phyloP scores from a whole-genome alignment of 1,284 basidiomycete species.

The Coniferiporia weirii region DNA sequence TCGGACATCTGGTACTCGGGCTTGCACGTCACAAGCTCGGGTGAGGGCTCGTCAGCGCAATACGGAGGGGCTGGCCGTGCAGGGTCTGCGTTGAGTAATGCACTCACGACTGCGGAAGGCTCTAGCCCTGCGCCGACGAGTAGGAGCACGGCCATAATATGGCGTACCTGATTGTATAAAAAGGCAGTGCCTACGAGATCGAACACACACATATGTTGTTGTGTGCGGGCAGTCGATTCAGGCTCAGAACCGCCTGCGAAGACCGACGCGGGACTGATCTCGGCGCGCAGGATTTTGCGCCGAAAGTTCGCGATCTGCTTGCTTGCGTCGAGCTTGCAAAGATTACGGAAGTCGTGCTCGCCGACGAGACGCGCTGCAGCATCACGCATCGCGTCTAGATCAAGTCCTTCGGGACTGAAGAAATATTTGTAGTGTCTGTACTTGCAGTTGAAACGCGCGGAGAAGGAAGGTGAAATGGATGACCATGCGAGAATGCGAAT shows the following conservation, averaged over 20 bases:
- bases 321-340: slow-evolving; percentile 91
- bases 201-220: slow-evolving; percentile 57
- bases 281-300: slow-evolving; percentile 60
- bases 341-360: slow-evolving; percentile 93
- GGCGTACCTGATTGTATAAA: slow-evolving; percentile 95
- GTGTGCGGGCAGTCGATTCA: not conserved
- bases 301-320: slow-evolving; percentile 87
- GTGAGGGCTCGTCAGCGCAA: slow-evolving; percentile 31
- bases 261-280: slow-evolving; percentile 43
- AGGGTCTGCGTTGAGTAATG: slow-evolving; percentile 68
- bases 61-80: slow-evolving; percentile 28
- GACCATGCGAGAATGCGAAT: slow-evolving; percentile 97
- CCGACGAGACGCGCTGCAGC: slow-evolving; percentile 75
- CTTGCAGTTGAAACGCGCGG: slow-evolving; percentile 83
- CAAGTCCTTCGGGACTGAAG: slow-evolving; percentile 65
- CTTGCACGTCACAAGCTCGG: slow-evolving; percentile 60
- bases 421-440: slow-evolving; percentile 98
- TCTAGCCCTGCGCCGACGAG: slow-evolving; percentile 85
- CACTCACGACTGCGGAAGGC: slow-evolving; percentile 61
- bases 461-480: slow-evolving; percentile 77
- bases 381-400: slow-evolving; percentile 72
- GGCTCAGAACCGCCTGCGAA: slow-evolving; percentile 11
- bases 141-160: slow-evolving; percentile 92
- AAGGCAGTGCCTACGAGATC: slow-evolving; percentile 89
- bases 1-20: slow-evolving; percentile 94